phyloP scores from a whole-genome alignment of 257 asterid genomes.

The Fraxinus pennsylvanica region DNA sequence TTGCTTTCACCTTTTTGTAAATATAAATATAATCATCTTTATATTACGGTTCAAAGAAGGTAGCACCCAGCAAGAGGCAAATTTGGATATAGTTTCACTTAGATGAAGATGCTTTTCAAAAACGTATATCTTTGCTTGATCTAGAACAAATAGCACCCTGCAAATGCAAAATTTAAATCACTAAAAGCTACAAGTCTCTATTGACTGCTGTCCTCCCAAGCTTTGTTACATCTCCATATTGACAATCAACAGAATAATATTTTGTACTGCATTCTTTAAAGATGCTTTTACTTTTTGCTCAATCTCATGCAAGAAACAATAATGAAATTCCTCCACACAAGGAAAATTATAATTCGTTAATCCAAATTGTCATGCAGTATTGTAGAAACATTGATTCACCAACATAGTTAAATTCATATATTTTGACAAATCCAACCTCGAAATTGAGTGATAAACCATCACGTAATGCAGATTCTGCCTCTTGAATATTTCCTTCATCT shows the following conservation, averaged over 20 bases:
- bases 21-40: neutral
- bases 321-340: neutral
- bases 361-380: conserved; percentile 7
- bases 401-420: neutral
- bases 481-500: conserved; percentile 89
- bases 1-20: neutral
- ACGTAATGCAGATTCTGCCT: conserved; percentile 93
- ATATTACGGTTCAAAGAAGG: neutral
- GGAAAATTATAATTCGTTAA: neutral
- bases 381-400: neutral
- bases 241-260: neutral
- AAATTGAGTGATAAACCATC: conserved; percentile 89
- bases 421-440: conserved; percentile 58
- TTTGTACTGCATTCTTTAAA: neutral
- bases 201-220: neutral
- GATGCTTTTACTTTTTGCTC: neutral
- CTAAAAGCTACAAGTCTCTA: neutral
- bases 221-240: neutral
- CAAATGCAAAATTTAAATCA: neutral
- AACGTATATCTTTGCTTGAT: neutral
- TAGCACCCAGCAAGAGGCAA: neutral
- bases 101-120: neutral
- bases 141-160: neutral
- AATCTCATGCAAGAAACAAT: conserved; percentile 9
- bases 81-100: neutral